Evolutionary conservation across 2,329 filamentous ascomycete species (phyloP).

Genomic region (Rachicladosporium sp.): DNA sequence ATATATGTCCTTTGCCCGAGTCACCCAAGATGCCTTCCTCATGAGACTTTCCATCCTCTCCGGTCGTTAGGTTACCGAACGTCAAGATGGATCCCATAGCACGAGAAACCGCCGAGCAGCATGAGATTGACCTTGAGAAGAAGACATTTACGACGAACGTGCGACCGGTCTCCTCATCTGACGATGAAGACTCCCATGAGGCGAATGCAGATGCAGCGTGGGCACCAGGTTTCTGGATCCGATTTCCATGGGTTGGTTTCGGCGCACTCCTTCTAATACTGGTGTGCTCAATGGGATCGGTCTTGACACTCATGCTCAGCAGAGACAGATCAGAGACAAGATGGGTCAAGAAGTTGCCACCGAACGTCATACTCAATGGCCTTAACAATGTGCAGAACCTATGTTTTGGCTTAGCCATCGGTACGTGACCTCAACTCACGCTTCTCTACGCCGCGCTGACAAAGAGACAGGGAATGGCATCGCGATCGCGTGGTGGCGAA

Average conservation of each 20-base stretch:
- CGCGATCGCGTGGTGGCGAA: slow-evolving; percentile 17
- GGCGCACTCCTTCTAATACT: slow-evolving; percentile 11
- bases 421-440: slow-evolving; percentile 1
- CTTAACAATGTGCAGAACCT: slow-evolving; percentile 13
- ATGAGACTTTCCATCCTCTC: no score
- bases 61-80: no score
- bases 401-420: slow-evolving; percentile 13
- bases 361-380: slow-evolving; percentile 12
- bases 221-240: slow-evolving; percentile 7
- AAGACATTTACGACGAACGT: not conserved
- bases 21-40: no score
- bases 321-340: slow-evolving; percentile 1
- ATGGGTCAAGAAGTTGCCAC: slow-evolving; percentile 12
- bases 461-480: slow-evolving; percentile 9
- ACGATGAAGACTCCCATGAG: not conserved
- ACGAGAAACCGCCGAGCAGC: slow-evolving; percentile 1
- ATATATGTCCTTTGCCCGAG: no score
- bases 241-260: slow-evolving; percentile 12
- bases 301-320: slow-evolving; percentile 1
- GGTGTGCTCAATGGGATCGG: slow-evolving; percentile 8
- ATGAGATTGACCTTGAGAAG: slow-evolving; percentile 2
- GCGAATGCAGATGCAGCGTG: slow-evolving; percentile 3
- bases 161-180: slow-evolving; percentile 1
- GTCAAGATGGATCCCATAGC: not conserved
- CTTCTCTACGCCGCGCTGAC: no score